A percentile compares a stretch with the other conserved stretches of the same genome.
These are phyloP conservation scores for Aspergillus uvarum DNA, from an alignment of 2,329 filamentous ascomycete species.

Conservation along the genomic window DNA sequence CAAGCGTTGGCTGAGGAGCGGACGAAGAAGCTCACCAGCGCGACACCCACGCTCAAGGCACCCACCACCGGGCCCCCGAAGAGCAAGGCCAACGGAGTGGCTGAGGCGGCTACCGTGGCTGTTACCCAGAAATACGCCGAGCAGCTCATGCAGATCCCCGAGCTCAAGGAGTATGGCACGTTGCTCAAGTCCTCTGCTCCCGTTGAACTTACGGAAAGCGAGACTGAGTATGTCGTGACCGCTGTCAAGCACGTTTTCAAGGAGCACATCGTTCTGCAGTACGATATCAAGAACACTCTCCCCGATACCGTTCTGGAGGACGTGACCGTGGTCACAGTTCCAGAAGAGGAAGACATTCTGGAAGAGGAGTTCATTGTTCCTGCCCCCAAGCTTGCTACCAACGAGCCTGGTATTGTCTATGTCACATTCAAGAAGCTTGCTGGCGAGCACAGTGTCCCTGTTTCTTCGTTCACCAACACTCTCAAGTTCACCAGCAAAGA, in stretches of 20 bases:
- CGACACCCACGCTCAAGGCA: constrained; percentile 89
- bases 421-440: constrained; percentile 86
- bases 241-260: constrained; percentile 98
- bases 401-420: constrained; percentile 90
- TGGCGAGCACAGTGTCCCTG: constrained; percentile 73
- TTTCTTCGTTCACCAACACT: constrained; percentile 82
- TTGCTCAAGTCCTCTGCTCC: constrained; percentile 87
- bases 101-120: constrained; percentile 75
- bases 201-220: constrained; percentile 90
- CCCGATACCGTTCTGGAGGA: constrained; percentile 87
- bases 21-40: constrained; percentile 93
- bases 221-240: constrained; percentile 94
- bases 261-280: constrained; percentile 92
- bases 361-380: constrained; percentile 92
- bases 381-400: constrained; percentile 74
- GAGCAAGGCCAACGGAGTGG: constrained; percentile 63
- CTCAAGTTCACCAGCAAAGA: constrained; percentile 98
- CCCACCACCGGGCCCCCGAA: constrained; percentile 79
- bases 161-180: constrained; percentile 83
- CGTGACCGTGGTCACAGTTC: constrained; percentile 77
- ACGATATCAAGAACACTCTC: constrained; percentile 96
- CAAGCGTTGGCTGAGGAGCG: constrained; percentile 95
- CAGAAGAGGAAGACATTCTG: constrained; percentile 71
- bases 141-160: constrained; percentile 83
- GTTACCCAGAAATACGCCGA: constrained; percentile 85